Percentiles rank a stretch among this genome's conserved stretches.
Evolutionary conservation across 2,329 filamentous ascomycete species (phyloP).

Genomic region (Xylariaceae sp.): DNA sequence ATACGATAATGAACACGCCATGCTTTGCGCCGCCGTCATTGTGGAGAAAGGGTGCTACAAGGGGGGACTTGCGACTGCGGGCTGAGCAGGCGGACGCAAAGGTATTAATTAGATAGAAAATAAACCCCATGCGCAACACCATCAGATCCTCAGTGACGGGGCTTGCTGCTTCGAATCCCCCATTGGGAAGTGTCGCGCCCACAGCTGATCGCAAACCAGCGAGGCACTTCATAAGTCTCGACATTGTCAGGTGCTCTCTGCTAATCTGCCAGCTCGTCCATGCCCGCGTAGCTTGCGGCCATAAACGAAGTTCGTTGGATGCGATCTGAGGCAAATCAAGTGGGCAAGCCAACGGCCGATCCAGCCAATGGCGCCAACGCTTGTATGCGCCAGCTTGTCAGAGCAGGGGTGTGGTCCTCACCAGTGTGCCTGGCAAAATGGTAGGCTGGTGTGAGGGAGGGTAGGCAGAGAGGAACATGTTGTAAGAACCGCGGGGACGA

Average conservation of each 20-base stretch:
- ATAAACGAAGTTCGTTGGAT: slow-evolving; percentile 38
- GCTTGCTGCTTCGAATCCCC: slow-evolving; percentile 6
- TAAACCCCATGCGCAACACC: slow-evolving; percentile 10
- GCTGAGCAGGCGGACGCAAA: not conserved
- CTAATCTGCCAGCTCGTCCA: slow-evolving; percentile 19
- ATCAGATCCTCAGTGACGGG: not conserved
- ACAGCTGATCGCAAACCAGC: slow-evolving; percentile 14
- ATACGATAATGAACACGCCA: slow-evolving; percentile 26
- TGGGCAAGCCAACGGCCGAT: slow-evolving; percentile 38
- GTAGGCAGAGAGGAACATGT: slow-evolving; percentile 20
- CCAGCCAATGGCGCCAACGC: slow-evolving; percentile 35
- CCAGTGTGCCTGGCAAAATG: slow-evolving; percentile 33
- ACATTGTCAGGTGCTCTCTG: slow-evolving; percentile 34
- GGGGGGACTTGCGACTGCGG: slow-evolving; percentile 16
- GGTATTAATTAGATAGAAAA: not conserved
- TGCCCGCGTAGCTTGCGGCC: slow-evolving; percentile 29
- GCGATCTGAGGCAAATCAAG: slow-evolving; percentile 42
- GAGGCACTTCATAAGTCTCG: slow-evolving; percentile 16
- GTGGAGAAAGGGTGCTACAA: slow-evolving; percentile 27
- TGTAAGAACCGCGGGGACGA: slow-evolving; percentile 12
- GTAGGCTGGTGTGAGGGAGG: slow-evolving; percentile 32
- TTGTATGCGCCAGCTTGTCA: slow-evolving; percentile 40
- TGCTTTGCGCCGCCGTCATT: slow-evolving; percentile 30
- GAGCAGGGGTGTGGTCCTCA: slow-evolving; percentile 37
- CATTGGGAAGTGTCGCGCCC: slow-evolving; percentile 20